phyloP scores from a whole-genome alignment of 78 protist genomes.

The Dictyostelium purpureum region DNA sequence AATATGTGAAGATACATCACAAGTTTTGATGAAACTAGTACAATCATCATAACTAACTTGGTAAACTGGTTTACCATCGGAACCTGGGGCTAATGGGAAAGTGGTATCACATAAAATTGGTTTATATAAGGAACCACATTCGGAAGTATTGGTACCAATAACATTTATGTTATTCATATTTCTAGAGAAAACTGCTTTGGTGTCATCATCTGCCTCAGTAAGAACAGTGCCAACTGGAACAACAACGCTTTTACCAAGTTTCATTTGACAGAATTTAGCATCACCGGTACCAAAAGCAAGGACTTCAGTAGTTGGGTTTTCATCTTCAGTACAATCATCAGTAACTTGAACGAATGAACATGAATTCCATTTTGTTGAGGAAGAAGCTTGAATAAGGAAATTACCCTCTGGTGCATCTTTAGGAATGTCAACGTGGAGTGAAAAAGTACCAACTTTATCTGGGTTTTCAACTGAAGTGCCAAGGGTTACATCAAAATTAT shows the following conservation, averaged over 20 bases:
- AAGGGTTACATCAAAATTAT: not conserved
- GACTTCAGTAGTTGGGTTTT: not conserved
- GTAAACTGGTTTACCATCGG: not conserved
- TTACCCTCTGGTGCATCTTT: not conserved
- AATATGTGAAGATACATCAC: not conserved
- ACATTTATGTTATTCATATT: conserved; percentile 20
- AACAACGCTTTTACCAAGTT: not conserved
- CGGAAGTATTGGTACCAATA: not conserved
- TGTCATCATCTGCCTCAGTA: not conserved
- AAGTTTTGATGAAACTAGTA: not conserved
- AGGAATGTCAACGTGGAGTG: not conserved
- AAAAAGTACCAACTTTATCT: not conserved
- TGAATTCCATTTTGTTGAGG: conserved; percentile 1
- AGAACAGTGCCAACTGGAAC: conserved; percentile 6
- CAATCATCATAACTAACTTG: not conserved
- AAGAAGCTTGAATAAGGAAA: not conserved
- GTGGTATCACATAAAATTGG: conserved; percentile 2
- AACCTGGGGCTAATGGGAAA: conserved; percentile 61
- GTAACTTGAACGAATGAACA: conserved; percentile 7
- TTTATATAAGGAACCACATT: not conserved
- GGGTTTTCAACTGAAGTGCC: not conserved
- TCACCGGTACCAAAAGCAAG: not conserved
- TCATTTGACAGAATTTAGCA: not conserved
- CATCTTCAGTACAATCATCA: not conserved
- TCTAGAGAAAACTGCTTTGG: not conserved